Evolutionary conservation across 176 grass and related monocot genomes (phyloP).

Genomic region (Eleusine coracana): DNA sequence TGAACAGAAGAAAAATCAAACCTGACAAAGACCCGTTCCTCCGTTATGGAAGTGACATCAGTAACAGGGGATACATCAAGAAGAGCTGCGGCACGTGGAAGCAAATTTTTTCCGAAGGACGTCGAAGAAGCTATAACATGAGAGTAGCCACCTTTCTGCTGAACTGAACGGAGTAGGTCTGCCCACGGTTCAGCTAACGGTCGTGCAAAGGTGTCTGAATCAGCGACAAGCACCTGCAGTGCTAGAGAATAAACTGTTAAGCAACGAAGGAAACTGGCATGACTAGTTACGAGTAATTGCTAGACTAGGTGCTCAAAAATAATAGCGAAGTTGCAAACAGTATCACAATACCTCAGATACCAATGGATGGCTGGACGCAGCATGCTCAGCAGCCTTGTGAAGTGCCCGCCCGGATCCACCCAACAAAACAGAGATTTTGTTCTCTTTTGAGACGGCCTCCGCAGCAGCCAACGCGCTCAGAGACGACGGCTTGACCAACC

Average conservation of each 20-base stretch:
- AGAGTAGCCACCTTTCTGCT: slow-evolving; percentile 71
- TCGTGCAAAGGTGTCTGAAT: slow-evolving; percentile 61
- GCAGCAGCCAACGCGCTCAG: slow-evolving; percentile 77
- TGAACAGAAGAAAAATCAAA: slow-evolving; percentile 24
- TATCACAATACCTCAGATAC: slow-evolving; percentile 66
- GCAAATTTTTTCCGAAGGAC: slow-evolving; percentile 95
- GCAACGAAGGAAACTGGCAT: background rate
- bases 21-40: slow-evolving; percentile 80
- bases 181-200: slow-evolving; percentile 88
- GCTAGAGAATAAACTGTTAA: slow-evolving; percentile 26
- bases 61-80: slow-evolving; percentile 94
- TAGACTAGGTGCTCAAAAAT: background rate
- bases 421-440: slow-evolving; percentile 71
- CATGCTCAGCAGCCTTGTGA: slow-evolving; percentile 75
- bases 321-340: background rate
- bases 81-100: slow-evolving; percentile 81
- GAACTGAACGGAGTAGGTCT: slow-evolving; percentile 65
- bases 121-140: slow-evolving; percentile 81
- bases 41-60: slow-evolving; percentile 73
- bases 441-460: slow-evolving; percentile 56
- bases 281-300: background rate
- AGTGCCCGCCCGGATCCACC: slow-evolving; percentile 66
- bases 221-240: slow-evolving; percentile 79
- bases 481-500: slow-evolving; percentile 79
- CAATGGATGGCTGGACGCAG: slow-evolving; percentile 76